Evolutionary conservation across 2,329 filamentous ascomycete genomes (phyloP).

Genomic region (Trichoderma lentiforme): DNA sequence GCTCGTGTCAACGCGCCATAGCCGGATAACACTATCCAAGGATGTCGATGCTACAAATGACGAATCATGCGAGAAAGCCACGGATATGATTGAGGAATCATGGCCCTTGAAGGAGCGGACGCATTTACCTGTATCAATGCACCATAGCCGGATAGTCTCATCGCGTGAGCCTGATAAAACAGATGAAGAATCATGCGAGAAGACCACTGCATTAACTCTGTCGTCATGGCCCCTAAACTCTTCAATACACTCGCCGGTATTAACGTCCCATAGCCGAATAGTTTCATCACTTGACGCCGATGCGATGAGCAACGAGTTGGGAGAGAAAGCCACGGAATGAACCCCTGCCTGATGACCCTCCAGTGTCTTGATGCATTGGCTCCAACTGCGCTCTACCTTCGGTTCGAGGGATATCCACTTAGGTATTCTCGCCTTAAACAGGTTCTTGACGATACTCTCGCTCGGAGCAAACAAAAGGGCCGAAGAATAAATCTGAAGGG

Average conservation of each 20-base stretch:
- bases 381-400: background rate
- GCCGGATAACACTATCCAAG: fast-evolving
- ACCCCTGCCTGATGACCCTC: background rate
- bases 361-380: background rate
- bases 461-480: background rate
- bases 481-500: background rate
- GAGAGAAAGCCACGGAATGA: background rate
- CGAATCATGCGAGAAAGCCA: no score
- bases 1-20: no score
- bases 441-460: background rate
- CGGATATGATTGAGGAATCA: background rate
- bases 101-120: background rate
- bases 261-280: background rate
- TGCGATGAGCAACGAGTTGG: background rate
- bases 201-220: background rate
- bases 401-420: background rate
- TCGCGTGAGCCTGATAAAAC: background rate
- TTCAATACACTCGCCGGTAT: no score
- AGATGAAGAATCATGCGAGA: background rate
- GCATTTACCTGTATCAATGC: background rate
- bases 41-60: no score
- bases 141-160: background rate
- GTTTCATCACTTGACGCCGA: background rate
- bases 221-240: no score
- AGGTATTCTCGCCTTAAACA: background rate